Base-by-base conservation (phyloP, 2,329 filamentous ascomycete species). In the Delphinella strobiligena region DNA sequence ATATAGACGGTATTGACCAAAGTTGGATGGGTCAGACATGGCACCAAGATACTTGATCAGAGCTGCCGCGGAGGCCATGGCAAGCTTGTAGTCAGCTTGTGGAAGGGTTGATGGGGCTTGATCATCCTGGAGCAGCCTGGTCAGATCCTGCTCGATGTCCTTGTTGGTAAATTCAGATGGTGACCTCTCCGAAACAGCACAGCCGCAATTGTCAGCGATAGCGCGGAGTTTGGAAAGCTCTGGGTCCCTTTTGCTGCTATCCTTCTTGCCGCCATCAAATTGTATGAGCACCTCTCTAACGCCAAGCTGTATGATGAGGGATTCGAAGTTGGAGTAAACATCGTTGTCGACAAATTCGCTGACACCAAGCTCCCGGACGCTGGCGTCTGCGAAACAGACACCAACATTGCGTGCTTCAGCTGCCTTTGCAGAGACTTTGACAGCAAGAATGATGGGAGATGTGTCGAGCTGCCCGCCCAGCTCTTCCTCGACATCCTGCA, bases 341-440 rank as follows among this genome's bases (percentile, higher is more conserved):
- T 98, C 91, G 55, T 96, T 98, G 68, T 98, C 91, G n/a, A 94
- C 74, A 49, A 98, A 98, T 57, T 98, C 93, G 67, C 85, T 94
- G 39, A 98, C 87, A 7, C 91, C 91, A 2, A 98, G 72, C 65
- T 98, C 91, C 37, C 91, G 75, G 18, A 96, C 89, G 49, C 86
- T 95, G 1, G 93, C 91, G 67, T 98, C 91, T 5, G 91, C 93
- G 56, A 98, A 98, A 62, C 91, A 96, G 4, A 98, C 89, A 7
- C 91, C 91, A 0, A 98, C 82, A 48, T 75, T 84, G 34, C 91
- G 74, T 4, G 82, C 84, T 58, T 96, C 89, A 0, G 74, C 75
- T 1, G 86, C 84, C 56, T 83, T 93, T n/a, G 86, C 78, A 1
- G 83, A 82, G 17, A 96, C 80, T 61, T 95, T 96, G 55, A 98